phyloP scores from a whole-genome alignment of 176 grass and related monocot species.

The Elaeis guineensis region DNA sequence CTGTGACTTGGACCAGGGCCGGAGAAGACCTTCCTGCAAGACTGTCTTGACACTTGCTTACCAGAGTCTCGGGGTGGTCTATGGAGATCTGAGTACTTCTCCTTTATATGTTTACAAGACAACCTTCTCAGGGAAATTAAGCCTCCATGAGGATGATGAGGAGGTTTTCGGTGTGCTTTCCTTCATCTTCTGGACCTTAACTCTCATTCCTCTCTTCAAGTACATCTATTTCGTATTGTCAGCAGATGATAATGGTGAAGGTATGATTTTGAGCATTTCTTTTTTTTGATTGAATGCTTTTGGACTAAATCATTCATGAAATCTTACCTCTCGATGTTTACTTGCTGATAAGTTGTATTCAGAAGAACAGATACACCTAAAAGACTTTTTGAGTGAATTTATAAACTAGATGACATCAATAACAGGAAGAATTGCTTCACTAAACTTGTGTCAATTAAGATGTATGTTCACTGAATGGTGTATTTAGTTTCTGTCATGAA shows the following conservation, averaged over 20 bases:
- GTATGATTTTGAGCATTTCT: background rate
- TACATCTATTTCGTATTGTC: conserved; percentile 1
- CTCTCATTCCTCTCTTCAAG: conserved; percentile 7
- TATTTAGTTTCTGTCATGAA: no score
- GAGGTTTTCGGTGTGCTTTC: conserved; percentile 1
- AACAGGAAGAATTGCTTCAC: no score
- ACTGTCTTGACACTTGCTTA: background rate
- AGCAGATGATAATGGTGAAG: conserved; percentile 5
- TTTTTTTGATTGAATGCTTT: no score
- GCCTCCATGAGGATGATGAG: conserved; percentile 5
- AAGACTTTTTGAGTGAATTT: no score
- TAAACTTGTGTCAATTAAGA: no score
- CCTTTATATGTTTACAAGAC: conserved; percentile 7
- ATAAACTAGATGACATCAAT: no score
- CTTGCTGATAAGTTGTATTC: no score
- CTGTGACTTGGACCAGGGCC: background rate
- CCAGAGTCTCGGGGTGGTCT: background rate
- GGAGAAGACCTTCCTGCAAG: background rate
- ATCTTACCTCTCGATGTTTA: no score
- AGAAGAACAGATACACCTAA: no score
- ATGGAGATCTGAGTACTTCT: background rate
- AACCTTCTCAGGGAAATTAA: background rate
- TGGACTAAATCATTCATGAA: no score
- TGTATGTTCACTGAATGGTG: no score
- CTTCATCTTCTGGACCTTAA: conserved; percentile 4